Base-by-base conservation (phyloP, 352 stramenopile species). In the Pythium aquatile region DNA sequence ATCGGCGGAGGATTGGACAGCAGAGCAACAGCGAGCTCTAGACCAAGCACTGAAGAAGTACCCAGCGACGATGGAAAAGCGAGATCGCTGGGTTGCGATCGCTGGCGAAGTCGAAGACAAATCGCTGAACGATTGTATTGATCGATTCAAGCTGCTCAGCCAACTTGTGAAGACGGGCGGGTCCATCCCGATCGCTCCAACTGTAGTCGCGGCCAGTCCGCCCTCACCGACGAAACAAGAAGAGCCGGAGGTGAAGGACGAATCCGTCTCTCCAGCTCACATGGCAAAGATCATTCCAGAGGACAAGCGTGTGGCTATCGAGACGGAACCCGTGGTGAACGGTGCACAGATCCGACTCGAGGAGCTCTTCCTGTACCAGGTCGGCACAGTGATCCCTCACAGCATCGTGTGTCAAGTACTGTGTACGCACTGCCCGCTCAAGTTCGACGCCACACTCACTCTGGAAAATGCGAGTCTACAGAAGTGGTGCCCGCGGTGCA, bases 401-500 rank as follows among this genome's bases (percentile, higher is more conserved):
- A 74, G 70, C 14, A 53, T 92, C 10, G 66, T 84, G 20, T 89
- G 78, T 52, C 80, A 91, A 56, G 60, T 91, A 32, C 81, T 87
- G 58, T 95, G 86, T 52, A 60, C 55, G 24, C 84, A 93, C 47
- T 95, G 86, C 28, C 86, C 86, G 2, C 74, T 92, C 26, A 79
- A 80, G 53, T 92, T 95, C 63, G 81, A 91, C 44, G 76, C 78
- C 0, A 67, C 61, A 11, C 52, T 95, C 13, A 73, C 68, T 6
- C 74, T 95, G 16, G 67, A 84, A 26, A 63, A 68, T 4, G 40
- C 75, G 0, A 54, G 62, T 24, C 58, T 92, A 5, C 84, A 85
- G 26, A 89, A 91, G 56, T 95, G 86, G 86, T 95, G 86, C 67
- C 84, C 84, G 13, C 73, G 86, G 16, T 95, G 86, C 70, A 93